These are phyloP conservation scores for Ophiostoma australiae DNA, from an alignment of 2,329 filamentous ascomycete genomes.

Conservation along the genomic window DNA sequence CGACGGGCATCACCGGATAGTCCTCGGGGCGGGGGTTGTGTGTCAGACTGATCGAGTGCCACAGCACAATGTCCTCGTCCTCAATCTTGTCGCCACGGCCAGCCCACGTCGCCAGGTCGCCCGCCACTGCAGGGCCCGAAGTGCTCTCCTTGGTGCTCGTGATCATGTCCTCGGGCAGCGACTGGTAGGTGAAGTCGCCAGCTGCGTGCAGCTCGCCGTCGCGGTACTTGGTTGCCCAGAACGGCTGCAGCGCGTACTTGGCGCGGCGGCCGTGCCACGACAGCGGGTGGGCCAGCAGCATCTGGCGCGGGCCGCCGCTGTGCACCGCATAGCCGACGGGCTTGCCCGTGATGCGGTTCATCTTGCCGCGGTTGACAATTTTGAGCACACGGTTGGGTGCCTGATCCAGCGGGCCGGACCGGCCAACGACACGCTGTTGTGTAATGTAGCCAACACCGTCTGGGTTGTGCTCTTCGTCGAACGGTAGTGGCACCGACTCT, in stretches of 20 bases:
- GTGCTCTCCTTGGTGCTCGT: not conserved
- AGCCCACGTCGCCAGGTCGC: slow-evolving; percentile 31
- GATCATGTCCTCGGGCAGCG: slow-evolving; percentile 7
- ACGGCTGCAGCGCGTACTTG: slow-evolving; percentile 40
- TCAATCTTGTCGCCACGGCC: slow-evolving; percentile 32
- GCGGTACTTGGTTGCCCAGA: slow-evolving; percentile 43
- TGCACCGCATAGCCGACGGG: slow-evolving; percentile 45
- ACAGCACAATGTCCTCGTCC: slow-evolving; percentile 41
- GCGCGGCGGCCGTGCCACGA: slow-evolving; percentile 41
- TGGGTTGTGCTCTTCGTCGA: slow-evolving; percentile 41
- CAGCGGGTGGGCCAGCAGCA: slow-evolving; percentile 39
- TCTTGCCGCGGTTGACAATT: slow-evolving; percentile 41
- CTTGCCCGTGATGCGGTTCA: slow-evolving; percentile 41
- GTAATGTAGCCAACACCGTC: slow-evolving; percentile 46
- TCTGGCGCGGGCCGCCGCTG: slow-evolving; percentile 41
- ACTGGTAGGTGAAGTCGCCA: slow-evolving; percentile 42
- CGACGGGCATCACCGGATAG: slow-evolving; percentile 64
- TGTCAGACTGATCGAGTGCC: slow-evolving; percentile 56
- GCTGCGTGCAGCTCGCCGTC: slow-evolving; percentile 43
- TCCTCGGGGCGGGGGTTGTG: slow-evolving; percentile 62
- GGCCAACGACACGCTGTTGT: slow-evolving; percentile 40
- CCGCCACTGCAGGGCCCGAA: not conserved
- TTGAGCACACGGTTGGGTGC: slow-evolving; percentile 48
- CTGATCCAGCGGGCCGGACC: slow-evolving; percentile 45
- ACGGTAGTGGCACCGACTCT: slow-evolving; percentile 40